These are phyloP conservation scores for Grosmannia serpens DNA, from an alignment of 2,329 filamentous ascomycete species.

Conservation along the genomic window DNA sequence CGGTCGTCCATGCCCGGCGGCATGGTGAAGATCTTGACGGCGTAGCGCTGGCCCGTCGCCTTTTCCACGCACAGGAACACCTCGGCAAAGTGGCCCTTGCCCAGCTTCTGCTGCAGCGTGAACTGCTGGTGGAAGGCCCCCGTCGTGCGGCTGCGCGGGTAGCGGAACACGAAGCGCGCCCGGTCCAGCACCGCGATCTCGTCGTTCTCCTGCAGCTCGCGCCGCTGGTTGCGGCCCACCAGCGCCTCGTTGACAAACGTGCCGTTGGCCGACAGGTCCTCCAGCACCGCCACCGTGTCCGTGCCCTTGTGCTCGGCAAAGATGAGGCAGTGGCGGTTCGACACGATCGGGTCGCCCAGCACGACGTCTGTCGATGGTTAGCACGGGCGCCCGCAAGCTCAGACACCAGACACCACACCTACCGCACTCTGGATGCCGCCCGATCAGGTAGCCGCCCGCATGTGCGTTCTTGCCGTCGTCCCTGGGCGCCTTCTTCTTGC, in stretches of 20 bases:
- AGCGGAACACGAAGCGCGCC: conserved; percentile 83
- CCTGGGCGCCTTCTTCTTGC: conserved; percentile 39
- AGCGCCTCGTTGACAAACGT: conserved; percentile 91
- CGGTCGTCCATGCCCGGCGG: conserved; percentile 70
- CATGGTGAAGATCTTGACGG: conserved; percentile 92
- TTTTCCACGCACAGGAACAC: conserved; percentile 89
- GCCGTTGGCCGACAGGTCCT: conserved; percentile 91
- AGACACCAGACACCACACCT: conserved; percentile 21
- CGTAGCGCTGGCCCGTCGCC: conserved; percentile 66
- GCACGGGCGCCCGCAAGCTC: neutral
- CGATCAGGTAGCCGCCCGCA: conserved; percentile 80
- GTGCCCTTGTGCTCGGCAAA: conserved; percentile 25
- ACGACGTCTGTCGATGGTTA: conserved; percentile 45
- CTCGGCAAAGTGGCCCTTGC: conserved; percentile 90
- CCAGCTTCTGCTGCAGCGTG: conserved; percentile 70
- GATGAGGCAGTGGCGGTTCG: conserved; percentile 63
- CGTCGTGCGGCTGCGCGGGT: conserved; percentile 62
- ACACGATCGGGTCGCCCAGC: conserved; percentile 68
- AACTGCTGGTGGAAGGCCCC: conserved; percentile 82
- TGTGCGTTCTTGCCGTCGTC: conserved; percentile 49
- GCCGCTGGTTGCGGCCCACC: conserved; percentile 81
- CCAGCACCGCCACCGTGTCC: conserved; percentile 58
- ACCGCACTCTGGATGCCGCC: conserved; percentile 90
- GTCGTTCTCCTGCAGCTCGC: conserved; percentile 80
- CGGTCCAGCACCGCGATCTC: conserved; percentile 80